These are phyloP conservation scores for Bryum argenteum DNA, from an alignment of 225 moss, liverwort and hornwort species.

Conservation along the genomic window DNA sequence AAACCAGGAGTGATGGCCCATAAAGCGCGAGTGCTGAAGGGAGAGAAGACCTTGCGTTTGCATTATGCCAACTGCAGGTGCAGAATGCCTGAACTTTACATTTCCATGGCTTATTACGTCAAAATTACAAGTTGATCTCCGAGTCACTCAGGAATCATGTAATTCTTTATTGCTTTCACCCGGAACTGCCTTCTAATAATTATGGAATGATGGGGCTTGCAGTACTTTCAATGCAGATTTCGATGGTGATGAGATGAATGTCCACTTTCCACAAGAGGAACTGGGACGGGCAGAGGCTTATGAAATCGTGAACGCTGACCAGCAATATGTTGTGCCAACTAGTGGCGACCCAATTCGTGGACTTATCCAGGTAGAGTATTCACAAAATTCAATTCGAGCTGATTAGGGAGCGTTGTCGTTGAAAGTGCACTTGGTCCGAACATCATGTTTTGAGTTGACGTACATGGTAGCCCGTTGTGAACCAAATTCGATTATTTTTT, in stretches of 20 bases:
- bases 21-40: slow-evolving; percentile 91
- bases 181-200: slow-evolving; percentile 11
- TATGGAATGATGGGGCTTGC: slow-evolving; percentile 40
- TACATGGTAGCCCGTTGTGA: not conserved
- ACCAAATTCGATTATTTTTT: slow-evolving; percentile 12
- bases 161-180: not conserved
- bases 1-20: slow-evolving; percentile 99
- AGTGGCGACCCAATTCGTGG: slow-evolving; percentile 99
- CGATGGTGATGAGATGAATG: slow-evolving; percentile 99
- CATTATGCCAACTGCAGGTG: slow-evolving; percentile 99
- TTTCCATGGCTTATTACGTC: not conserved
- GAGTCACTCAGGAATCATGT: not conserved
- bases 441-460: slow-evolving; percentile 1
- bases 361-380: slow-evolving; percentile 79
- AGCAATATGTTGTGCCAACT: slow-evolving; percentile 91
- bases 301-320: slow-evolving; percentile 95
- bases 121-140: slow-evolving; percentile 1
- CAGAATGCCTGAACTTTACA: not conserved
- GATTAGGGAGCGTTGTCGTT: not conserved
- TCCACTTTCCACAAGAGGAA: slow-evolving; percentile 99
- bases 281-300: slow-evolving; percentile 92
- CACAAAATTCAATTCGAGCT: slow-evolving; percentile 2
- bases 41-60: slow-evolving; percentile 98
- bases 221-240: slow-evolving; percentile 99
- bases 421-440: not conserved